Conservation (phyloP, 305 asterid species). For the Rubia tinctorum region DNA sequence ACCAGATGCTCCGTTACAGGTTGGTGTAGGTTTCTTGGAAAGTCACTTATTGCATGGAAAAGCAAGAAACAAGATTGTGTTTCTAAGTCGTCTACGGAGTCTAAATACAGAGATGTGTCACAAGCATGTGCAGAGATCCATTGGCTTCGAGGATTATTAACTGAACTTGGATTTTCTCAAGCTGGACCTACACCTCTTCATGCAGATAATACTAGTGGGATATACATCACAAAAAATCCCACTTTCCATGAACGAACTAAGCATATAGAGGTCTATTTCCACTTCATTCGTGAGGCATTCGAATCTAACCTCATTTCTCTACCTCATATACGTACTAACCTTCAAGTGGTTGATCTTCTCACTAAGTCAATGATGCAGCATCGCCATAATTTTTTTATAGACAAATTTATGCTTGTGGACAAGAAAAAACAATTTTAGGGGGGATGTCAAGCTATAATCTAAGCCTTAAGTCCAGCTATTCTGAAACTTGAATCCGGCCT, state of each 20-base stretch:
- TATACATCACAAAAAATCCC: background rate
- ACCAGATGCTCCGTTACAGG: background rate
- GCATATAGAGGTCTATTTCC: background rate
- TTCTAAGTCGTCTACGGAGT: background rate
- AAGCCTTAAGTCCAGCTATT: no score
- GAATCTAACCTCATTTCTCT: background rate
- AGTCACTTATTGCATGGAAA: conserved; percentile 2
- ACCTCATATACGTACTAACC: background rate
- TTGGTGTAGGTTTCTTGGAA: conserved; percentile 2
- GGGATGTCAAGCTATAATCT: no score
- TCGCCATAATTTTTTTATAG: background rate
- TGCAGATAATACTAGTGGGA: background rate
- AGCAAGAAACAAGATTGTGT: conserved; percentile 5
- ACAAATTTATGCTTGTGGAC: background rate
- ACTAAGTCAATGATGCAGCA: background rate
- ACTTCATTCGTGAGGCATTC: background rate
- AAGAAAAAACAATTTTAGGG: no score
- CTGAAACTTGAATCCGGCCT: no score
- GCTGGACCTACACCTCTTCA: background rate
- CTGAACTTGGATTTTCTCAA: background rate
- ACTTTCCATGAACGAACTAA: background rate
- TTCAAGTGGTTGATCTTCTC: background rate
- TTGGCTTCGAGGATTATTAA: background rate
- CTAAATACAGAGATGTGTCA: background rate
- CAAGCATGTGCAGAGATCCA: background rate